Evolutionary conservation across 2,329 filamentous ascomycete genomes (phyloP).

Genomic region (Monosporascus sp.): DNA sequence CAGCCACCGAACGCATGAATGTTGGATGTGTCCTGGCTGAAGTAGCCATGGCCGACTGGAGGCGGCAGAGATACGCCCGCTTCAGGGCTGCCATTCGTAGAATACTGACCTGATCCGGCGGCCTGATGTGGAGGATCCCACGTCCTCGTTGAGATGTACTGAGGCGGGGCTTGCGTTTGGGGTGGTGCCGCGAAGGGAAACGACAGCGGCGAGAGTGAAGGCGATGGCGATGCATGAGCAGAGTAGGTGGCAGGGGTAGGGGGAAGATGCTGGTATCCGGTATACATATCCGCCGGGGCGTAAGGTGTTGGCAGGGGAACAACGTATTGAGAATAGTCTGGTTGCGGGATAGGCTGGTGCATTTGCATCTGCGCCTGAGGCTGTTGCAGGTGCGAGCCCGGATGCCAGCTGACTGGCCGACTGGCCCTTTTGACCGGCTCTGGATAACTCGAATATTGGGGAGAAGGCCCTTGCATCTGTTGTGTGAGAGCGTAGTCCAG

Average conservation of each 20-base stretch:
- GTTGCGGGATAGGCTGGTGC: conserved; percentile 30
- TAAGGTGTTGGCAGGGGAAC: conserved; percentile 33
- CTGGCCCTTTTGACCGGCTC: conserved; percentile 33
- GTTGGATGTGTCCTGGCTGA: conserved; percentile 42
- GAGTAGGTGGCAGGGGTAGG: conserved; percentile 52
- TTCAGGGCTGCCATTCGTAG: conserved; percentile 17
- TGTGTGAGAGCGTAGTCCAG: conserved; percentile 38
- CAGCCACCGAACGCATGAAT: conserved; percentile 36
- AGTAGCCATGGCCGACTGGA: conserved; percentile 17
- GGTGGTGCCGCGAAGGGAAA: conserved; percentile 36
- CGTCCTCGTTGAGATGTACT: conserved; percentile 34
- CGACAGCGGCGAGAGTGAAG: conserved; percentile 49
- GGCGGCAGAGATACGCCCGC: conserved; percentile 27
- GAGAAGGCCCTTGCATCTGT: conserved; percentile 25
- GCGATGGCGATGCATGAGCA: conserved; percentile 50
- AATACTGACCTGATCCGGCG: conserved; percentile 22
- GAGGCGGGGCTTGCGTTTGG: conserved; percentile 25
- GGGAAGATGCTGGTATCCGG: conserved; percentile 38
- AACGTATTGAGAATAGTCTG: conserved; percentile 31
- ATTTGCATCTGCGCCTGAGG: conserved; percentile 27
- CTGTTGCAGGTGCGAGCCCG: conserved; percentile 47
- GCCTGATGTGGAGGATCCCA: conserved; percentile 31
- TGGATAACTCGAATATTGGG: conserved; percentile 22
- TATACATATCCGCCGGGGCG: conserved; percentile 36
- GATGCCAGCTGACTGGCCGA: conserved; percentile 73